These are phyloP conservation scores for Prinsepia uniflora DNA, from an alignment of 306 rosid species.

Conservation along the genomic window DNA sequence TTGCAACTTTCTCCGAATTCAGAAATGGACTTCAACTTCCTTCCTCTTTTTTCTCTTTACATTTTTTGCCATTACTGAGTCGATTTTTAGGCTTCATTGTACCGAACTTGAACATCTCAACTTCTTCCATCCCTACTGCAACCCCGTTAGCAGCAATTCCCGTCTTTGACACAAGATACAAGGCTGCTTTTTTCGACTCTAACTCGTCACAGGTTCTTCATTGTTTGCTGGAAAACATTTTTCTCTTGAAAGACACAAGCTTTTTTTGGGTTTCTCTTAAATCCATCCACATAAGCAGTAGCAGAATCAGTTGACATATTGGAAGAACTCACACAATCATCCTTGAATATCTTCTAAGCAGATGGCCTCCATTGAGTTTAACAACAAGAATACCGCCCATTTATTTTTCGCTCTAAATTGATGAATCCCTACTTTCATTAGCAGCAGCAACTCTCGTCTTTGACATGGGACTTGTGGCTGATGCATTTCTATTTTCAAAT, in stretches of 20 bases:
- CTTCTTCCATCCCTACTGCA: no score
- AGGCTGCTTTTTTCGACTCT: slow-evolving; percentile 24
- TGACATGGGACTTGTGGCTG: no score
- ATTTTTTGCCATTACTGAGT: no score
- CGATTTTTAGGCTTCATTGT: no score
- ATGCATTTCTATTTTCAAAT: no score
- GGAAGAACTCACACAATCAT: background rate
- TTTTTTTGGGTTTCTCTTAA: slow-evolving; percentile 12
- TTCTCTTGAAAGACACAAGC: slow-evolving; percentile 16
- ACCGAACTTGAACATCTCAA: no score
- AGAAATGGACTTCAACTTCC: slow-evolving; percentile 17
- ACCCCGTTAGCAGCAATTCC: no score
- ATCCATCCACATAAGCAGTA: slow-evolving; percentile 21
- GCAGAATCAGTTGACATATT: no score
- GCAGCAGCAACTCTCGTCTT: no score
- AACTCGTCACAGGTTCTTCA: slow-evolving; percentile 28
- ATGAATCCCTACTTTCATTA: no score
- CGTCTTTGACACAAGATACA: background rate
- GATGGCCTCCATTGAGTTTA: slow-evolving; percentile 21
- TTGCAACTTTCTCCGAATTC: slow-evolving; percentile 34
- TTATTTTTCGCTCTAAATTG: no score
- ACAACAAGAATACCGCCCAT: slow-evolving; percentile 26
- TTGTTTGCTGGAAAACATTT: slow-evolving; percentile 21
- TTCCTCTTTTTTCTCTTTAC: no score
- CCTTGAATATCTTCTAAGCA: slow-evolving; percentile 42